phyloP scores from a whole-genome alignment of 73 alveolate species.

The Symbiodinium pilosum region DNA sequence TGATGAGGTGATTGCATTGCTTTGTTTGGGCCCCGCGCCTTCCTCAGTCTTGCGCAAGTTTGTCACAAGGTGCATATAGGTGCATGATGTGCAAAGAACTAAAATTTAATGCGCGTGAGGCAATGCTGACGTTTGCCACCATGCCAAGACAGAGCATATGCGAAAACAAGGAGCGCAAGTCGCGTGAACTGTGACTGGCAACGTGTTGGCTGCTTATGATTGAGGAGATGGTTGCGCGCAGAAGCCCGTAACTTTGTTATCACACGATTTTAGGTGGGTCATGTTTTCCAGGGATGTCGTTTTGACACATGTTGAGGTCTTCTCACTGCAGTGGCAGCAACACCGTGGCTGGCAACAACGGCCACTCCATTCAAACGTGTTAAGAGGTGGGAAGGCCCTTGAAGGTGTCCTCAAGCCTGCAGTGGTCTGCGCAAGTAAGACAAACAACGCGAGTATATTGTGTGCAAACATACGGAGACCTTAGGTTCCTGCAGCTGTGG shows the following conservation, averaged over 20 bases:
- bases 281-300: too few species aligned
- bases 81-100: too few species aligned
- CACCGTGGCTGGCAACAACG: not conserved
- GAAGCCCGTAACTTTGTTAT: not conserved
- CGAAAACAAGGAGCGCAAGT: not conserved
- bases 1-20: not conserved
- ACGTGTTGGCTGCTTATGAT: too few species aligned
- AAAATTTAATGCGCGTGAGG: not conserved
- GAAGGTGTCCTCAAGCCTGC: too few species aligned
- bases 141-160: not conserved
- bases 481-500: not conserved
- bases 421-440: not conserved
- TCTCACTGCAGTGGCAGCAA: not conserved
- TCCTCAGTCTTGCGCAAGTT: not conserved
- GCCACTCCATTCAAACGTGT: not conserved
- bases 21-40: not conserved
- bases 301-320: not conserved
- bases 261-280: too few species aligned
- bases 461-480: not conserved
- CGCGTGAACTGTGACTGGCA: too few species aligned
- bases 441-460: not conserved
- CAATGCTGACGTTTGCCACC: not conserved
- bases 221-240: not conserved
- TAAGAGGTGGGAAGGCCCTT: too few species aligned
- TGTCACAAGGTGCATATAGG: not conserved